A percentile compares a stretch with the other conserved stretches of the same genome.
Conservation (phyloP, 352 stramenopile species). For the Phytophthora constricta region DNA sequence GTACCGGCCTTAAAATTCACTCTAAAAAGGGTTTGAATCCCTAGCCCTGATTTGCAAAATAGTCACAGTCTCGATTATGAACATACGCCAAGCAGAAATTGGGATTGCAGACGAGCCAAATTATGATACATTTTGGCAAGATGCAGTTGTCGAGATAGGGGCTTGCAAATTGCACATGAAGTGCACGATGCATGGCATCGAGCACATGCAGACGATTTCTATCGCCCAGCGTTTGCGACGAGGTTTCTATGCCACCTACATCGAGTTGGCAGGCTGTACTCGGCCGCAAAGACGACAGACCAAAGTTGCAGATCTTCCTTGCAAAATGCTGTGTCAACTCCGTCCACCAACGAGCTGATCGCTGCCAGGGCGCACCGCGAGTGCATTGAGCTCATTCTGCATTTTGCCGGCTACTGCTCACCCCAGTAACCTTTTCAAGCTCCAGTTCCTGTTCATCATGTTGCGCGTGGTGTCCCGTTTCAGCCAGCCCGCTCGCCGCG, state of each 20-base stretch:
- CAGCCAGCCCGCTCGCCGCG: slow-evolving; percentile 27
- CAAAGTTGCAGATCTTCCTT: neutral
- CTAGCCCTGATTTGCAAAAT: too few relatives aligned
- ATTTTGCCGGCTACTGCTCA: slow-evolving; percentile 20
- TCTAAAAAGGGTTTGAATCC: too few relatives aligned
- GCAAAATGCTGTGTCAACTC: neutral
- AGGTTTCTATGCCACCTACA: neutral
- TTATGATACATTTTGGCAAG: neutral
- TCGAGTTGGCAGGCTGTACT: neutral
- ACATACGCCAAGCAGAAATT: neutral
- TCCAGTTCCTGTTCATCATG: slow-evolving; percentile 23
- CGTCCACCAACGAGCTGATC: too few relatives aligned
- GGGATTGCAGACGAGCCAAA: neutral
- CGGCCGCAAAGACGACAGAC: neutral
- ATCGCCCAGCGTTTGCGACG: neutral
- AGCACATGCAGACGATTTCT: neutral
- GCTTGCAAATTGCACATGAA: too few relatives aligned
- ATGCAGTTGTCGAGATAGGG: neutral
- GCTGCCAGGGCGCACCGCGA: neutral
- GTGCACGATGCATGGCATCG: neutral
- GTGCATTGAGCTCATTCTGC: neutral
- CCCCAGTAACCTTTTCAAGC: slow-evolving; percentile 23
- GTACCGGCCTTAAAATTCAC: neutral
- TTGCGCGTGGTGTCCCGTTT: slow-evolving; percentile 38
- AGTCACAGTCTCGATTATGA: neutral